Conservation (phyloP, 352 stramenopile genomes). For the Globisporangium cylindrosporum region DNA sequence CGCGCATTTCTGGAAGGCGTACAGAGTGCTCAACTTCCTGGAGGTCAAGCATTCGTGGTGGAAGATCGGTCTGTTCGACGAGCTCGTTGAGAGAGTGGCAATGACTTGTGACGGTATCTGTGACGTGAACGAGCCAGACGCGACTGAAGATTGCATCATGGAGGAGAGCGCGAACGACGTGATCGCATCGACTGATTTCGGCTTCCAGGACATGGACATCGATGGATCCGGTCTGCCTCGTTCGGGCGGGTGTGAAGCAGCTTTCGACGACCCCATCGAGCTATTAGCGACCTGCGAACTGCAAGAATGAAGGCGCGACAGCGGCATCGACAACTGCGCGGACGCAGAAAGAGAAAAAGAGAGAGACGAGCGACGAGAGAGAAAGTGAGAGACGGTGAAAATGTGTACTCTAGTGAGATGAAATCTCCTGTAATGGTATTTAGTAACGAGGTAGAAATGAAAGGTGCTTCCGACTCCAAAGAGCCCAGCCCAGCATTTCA, state of each 20-base stretch:
- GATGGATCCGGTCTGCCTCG: neutral
- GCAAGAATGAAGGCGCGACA: slow-evolving; percentile 19
- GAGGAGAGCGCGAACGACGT: slow-evolving; percentile 27
- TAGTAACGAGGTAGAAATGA: slow-evolving; percentile 19
- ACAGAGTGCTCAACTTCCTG: slow-evolving; percentile 71
- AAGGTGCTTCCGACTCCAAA: slow-evolving; percentile 3
- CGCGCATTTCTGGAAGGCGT: slow-evolving; percentile 83
- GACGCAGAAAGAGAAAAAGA: no score
- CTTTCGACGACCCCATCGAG: slow-evolving; percentile 33
- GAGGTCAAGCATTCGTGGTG: slow-evolving; percentile 73
- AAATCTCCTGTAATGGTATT: slow-evolving; percentile 26
- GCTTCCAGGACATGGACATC: slow-evolving; percentile 16
- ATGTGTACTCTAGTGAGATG: slow-evolving; percentile 30
- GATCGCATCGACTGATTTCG: slow-evolving; percentile 23
- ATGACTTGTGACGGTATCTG: slow-evolving; percentile 37
- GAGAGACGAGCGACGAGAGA: neutral
- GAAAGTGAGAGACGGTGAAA: slow-evolving; percentile 2
- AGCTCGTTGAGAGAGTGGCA: slow-evolving; percentile 67
- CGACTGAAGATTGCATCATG: slow-evolving; percentile 46
- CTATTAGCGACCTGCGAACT: slow-evolving; percentile 31
- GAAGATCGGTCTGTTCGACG: slow-evolving; percentile 74
- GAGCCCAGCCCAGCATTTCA: neutral
- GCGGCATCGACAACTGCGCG: neutral
- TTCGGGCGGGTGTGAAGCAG: slow-evolving; percentile 16
- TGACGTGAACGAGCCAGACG: slow-evolving; percentile 37